These are phyloP conservation scores for Chaetomidium leptoderma DNA, from an alignment of 495 filamentous ascomycete genomes.

Conservation along the genomic window DNA sequence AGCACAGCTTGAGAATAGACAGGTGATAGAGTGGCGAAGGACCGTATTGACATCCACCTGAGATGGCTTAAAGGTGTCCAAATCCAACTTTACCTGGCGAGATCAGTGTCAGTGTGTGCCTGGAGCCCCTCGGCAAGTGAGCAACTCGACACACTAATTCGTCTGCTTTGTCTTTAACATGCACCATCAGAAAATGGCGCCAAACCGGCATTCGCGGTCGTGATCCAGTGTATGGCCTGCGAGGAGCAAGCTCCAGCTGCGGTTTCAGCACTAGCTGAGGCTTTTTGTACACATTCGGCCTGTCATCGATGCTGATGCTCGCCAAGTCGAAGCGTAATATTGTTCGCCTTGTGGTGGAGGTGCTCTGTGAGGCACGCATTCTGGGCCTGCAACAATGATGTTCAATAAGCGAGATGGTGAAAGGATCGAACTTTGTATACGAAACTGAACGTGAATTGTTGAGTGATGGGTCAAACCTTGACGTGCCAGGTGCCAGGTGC, in stretches of 20 bases:
- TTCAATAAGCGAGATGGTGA: too few species aligned
- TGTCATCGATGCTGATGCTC: slow-evolving; percentile 22
- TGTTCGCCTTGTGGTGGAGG: slow-evolving; percentile 5
- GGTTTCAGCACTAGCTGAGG: slow-evolving; percentile 33
- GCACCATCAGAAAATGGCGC: slow-evolving; percentile 29
- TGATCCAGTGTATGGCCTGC: slow-evolving; percentile 21
- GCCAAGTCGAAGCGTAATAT: slow-evolving; percentile 25
- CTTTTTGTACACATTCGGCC: slow-evolving; percentile 24
- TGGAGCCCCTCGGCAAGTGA: background rate
- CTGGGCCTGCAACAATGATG: too few species aligned
- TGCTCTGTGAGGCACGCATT: slow-evolving; percentile 17
- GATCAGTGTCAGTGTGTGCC: background rate
- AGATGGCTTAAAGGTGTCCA: slow-evolving; percentile 17
- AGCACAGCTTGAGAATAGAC: slow-evolving; percentile 5
- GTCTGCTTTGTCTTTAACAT: slow-evolving; percentile 34
- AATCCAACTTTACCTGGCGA: slow-evolving; percentile 22
- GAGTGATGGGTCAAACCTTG: too few species aligned
- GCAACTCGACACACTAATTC: slow-evolving; percentile 30
- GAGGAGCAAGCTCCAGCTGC: slow-evolving; percentile 16
- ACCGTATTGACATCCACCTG: background rate
- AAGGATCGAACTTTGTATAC: too few species aligned
- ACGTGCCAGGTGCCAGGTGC: too few species aligned
- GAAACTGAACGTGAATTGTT: background rate
- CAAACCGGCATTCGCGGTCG: slow-evolving; percentile 14
- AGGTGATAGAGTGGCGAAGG: slow-evolving; percentile 14